These are phyloP conservation scores for Galerina sulciceps DNA, from an alignment of 768 basidiomycete genomes.

Conservation along the genomic window DNA sequence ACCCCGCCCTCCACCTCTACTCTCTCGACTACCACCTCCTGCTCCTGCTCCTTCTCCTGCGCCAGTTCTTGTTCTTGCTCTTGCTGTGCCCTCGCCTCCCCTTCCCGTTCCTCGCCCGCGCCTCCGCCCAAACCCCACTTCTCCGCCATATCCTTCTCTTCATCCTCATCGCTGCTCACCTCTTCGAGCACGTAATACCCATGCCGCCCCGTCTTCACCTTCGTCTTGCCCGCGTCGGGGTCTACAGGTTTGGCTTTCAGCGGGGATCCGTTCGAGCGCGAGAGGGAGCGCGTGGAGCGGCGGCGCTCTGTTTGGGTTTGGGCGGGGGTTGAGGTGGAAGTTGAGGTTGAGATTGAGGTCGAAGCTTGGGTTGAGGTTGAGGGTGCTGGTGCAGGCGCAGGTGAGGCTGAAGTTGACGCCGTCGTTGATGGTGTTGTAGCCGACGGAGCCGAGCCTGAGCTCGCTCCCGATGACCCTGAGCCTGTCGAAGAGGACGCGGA, in stretches of 20 bases:
- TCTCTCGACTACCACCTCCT: not conserved
- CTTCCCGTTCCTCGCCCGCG: conserved; percentile 15
- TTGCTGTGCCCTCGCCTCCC: not conserved
- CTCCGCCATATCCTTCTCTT: not conserved
- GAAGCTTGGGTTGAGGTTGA: not conserved
- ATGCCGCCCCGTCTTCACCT: conserved; percentile 24
- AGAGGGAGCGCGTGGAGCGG: conserved; percentile 4
- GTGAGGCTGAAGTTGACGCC: not conserved
- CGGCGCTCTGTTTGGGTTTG: not conserved
- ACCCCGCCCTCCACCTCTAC: not conserved
- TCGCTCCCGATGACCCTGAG: not conserved
- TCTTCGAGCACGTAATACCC: conserved; percentile 31
- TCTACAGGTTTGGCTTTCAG: conserved; percentile 2
- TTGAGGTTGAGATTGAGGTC: not conserved
- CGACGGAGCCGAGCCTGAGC: not conserved
- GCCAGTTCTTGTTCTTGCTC: conserved; percentile 2
- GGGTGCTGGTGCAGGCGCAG: not conserved
- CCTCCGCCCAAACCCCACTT: not conserved
- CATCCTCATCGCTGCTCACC: conserved; percentile 26
- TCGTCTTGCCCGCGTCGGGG: conserved; percentile 14
- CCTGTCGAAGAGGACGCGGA: not conserved
- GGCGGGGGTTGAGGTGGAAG: conserved; percentile 4
- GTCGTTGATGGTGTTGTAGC: not conserved
- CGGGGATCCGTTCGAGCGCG: not conserved
- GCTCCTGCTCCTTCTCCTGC: conserved; percentile 15